phyloP scores from a whole-genome alignment of 2,329 filamentous ascomycete genomes.

The Fusarium luffae region DNA sequence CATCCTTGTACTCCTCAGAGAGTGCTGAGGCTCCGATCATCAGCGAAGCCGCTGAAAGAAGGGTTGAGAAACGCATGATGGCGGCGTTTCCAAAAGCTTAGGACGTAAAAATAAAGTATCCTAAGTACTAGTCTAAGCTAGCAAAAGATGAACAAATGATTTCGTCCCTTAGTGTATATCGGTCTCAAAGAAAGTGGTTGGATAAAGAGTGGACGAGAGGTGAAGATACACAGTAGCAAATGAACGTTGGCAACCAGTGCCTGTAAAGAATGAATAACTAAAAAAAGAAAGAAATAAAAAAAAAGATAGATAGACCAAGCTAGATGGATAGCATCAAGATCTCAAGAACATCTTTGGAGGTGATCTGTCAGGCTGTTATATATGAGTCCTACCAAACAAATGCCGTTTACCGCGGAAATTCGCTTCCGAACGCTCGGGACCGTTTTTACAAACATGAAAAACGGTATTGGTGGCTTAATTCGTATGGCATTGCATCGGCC shows the following conservation, averaged over 20 bases:
- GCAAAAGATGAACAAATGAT: no score
- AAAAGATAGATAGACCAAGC: slow-evolving; percentile 22
- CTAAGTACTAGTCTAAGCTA: no score
- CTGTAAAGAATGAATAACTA: slow-evolving; percentile 26
- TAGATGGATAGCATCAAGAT: slow-evolving; percentile 11
- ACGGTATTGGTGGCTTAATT: slow-evolving; percentile 29
- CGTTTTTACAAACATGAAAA: slow-evolving; percentile 16
- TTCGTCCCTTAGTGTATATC: neutral
- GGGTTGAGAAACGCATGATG: slow-evolving; percentile 34
- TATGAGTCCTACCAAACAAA: slow-evolving; percentile 1
- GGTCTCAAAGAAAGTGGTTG: slow-evolving; percentile 1
- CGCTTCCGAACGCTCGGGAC: slow-evolving; percentile 26
- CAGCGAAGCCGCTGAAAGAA: slow-evolving; percentile 37
- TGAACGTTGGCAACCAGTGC: slow-evolving; percentile 35
- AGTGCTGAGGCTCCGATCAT: slow-evolving; percentile 24
- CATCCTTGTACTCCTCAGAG: slow-evolving; percentile 53
- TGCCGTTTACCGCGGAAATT: slow-evolving; percentile 2
- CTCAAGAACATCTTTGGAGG: neutral
- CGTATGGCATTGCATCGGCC: slow-evolving; percentile 1
- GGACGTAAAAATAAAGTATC: neutral
- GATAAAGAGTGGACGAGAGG: slow-evolving; percentile 3
- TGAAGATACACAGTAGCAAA: slow-evolving; percentile 15
- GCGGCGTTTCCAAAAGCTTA: neutral
- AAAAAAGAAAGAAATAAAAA: slow-evolving; percentile 4
- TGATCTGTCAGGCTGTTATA: slow-evolving; percentile 10